Base-by-base conservation (phyloP, 805 yeast genomes). In the Priceomyces castillae region DNA sequence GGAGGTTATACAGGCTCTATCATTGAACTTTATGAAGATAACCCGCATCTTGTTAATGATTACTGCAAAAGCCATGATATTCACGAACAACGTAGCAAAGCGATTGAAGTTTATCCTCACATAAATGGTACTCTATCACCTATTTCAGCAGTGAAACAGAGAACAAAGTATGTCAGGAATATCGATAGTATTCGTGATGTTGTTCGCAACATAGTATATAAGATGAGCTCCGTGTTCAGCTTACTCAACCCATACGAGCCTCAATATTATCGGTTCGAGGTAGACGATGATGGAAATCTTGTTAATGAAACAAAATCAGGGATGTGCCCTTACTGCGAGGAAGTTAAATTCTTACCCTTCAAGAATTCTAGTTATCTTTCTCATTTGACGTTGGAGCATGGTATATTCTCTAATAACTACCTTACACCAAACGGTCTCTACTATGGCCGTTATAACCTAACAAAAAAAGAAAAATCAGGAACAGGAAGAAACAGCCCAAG, bases 341-440 rank as follows among this genome's bases (percentile, higher is more conserved):
- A 45, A 15, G 57, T 64, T 15, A 54, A 56, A 43, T 64, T 65
- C 41, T 49, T 58, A 17, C 65, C 67, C 2, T 57, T 61, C 47
- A 64, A 64, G 42, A 64, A 65, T 50, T 58, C 65, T 6, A 57
- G 61, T 34, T 65, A 64, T 42, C 54, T 64, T 5, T 58, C 66
- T 4, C 70, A 64, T 44, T 48, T 65, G 47, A 61, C 69, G 3
- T 49, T 61, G 34, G 66, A 62, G 42, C 70, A 65, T 47, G 70
- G 70, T 3, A 54, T 65, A 5, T 57, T 54, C 26, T 61, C 67
- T 34, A 62, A 61, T 46, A 61, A 61, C 25, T 58, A 49, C 37
- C 49, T 59, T 15, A 59, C 60, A 2, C 70, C 70, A 0, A 64
- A 65, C 36, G 67, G 65, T 2, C 40, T 62, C 6, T 56, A 58